Evolutionary conservation across 2,329 filamentous ascomycete genomes (phyloP).

Genomic region (Trichoderma breve): DNA sequence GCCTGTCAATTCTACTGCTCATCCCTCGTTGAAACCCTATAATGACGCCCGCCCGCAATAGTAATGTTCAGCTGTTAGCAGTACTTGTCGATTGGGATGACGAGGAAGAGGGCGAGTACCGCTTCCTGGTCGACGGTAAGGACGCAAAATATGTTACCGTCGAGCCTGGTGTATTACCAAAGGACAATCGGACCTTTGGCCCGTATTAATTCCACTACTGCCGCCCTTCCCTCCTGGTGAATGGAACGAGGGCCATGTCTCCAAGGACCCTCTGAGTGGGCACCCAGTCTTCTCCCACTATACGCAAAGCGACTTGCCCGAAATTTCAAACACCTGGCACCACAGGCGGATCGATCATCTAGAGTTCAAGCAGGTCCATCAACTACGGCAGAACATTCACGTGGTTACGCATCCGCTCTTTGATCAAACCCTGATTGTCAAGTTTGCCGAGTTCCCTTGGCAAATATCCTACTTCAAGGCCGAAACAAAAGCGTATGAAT

Average conservation of each 20-base stretch:
- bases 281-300: conserved; percentile 30
- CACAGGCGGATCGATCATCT: conserved; percentile 34
- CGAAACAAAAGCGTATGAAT: not conserved
- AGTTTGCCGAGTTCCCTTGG: not conserved
- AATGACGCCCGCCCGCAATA: not conserved
- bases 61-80: not conserved
- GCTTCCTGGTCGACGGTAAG: conserved; percentile 37
- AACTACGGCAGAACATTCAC: conserved; percentile 31
- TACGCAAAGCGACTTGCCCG: conserved; percentile 29
- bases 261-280: conserved; percentile 27
- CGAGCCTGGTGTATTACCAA: conserved; percentile 31
- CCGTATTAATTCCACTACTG: conserved; percentile 35
- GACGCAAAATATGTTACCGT: conserved; percentile 43
- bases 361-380: conserved; percentile 28
- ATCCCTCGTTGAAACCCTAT: not conserved
- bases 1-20: too few relatives aligned
- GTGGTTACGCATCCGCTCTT: conserved; percentile 24
- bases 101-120: conserved; percentile 35
- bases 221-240: conserved; percentile 39
- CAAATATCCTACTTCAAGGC: not conserved
- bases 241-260: conserved; percentile 41
- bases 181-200: conserved; percentile 34
- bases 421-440: not conserved
- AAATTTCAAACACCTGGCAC: conserved; percentile 38
- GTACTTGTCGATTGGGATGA: not conserved